Evolutionary conservation across 2,329 filamentous ascomycete species (phyloP).

Genomic region (Venturia asperata): DNA sequence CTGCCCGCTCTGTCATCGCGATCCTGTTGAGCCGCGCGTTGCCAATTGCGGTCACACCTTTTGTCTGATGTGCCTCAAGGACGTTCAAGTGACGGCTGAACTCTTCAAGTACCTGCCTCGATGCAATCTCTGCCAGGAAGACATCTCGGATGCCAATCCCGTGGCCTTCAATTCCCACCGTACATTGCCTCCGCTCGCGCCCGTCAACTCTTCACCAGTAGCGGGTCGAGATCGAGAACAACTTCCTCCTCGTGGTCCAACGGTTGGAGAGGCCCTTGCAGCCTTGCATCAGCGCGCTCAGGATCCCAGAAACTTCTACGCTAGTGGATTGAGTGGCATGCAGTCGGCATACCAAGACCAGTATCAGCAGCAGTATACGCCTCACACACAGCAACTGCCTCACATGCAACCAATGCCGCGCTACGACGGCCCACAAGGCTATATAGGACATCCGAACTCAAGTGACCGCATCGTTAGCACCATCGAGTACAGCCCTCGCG

Average conservation of each 20-base stretch:
- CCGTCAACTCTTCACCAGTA: not conserved
- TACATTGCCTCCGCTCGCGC: not conserved
- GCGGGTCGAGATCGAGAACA: not conserved
- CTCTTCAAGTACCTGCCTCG: constrained; percentile 9
- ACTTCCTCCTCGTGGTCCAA: not conserved
- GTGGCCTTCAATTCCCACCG: not conserved
- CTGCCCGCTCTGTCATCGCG: constrained; percentile 7
- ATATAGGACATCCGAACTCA: not conserved
- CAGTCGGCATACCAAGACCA: constrained; percentile 2
- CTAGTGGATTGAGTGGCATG: not conserved
- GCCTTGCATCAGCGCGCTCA: not conserved
- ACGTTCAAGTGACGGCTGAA: constrained; percentile 8
- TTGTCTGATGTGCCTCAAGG: constrained; percentile 6
- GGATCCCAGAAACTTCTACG: constrained; percentile 3
- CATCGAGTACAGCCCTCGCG: constrained; percentile 1
- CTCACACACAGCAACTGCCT: not conserved
- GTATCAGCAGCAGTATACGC: not conserved
- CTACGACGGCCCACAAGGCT: not conserved
- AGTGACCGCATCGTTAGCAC: not conserved
- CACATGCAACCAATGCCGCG: not conserved
- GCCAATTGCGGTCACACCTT: constrained; percentile 8
- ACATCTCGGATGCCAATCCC: not conserved
- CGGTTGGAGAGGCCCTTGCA: not conserved
- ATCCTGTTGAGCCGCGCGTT: not conserved
- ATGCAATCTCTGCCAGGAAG: constrained; percentile 6